phyloP scores from a whole-genome alignment of 1,139 yeast genomes.

The Protomyces lactucae-debilis region DNA sequence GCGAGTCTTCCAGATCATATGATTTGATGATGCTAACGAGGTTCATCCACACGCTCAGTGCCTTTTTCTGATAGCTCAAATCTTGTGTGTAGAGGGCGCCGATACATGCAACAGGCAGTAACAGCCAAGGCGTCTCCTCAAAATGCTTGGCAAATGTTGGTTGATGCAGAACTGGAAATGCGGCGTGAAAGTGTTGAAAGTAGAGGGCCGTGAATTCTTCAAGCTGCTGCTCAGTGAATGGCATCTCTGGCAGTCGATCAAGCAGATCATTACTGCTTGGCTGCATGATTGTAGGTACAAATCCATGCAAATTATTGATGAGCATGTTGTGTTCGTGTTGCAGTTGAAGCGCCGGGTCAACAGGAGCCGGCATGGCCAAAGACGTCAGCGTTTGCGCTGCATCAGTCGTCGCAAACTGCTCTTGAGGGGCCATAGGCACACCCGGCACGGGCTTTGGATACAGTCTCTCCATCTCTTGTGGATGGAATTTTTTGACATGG shows the following conservation, averaged over 20 bases:
- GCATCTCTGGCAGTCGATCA: background rate
- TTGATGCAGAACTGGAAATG: background rate
- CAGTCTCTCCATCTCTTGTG: conserved; percentile 5
- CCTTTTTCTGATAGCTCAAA: background rate
- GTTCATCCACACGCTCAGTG: background rate
- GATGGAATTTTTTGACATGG: conserved; percentile 22
- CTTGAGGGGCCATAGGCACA: background rate
- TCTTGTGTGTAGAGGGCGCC: background rate
- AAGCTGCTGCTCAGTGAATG: background rate
- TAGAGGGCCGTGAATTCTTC: background rate
- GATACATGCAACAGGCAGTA: background rate
- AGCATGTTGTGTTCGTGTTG: background rate
- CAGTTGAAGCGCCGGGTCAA: background rate
- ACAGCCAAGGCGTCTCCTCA: background rate
- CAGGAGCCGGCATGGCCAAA: conserved; percentile 12
- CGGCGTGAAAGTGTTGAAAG: background rate
- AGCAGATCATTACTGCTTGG: background rate
- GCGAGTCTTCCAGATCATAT: background rate
- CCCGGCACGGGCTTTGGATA: conserved; percentile 2
- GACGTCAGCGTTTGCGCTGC: conserved; percentile 23
- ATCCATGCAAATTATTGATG: background rate
- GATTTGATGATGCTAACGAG: background rate
- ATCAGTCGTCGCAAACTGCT: conserved; percentile 19
- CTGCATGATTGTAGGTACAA: background rate
- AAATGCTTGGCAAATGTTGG: background rate